Percentiles rank a stretch among this genome's conserved stretches.
These are phyloP conservation scores for Cordyceps pruinosa DNA, from an alignment of 2,329 filamentous ascomycete species.

Conservation along the genomic window DNA sequence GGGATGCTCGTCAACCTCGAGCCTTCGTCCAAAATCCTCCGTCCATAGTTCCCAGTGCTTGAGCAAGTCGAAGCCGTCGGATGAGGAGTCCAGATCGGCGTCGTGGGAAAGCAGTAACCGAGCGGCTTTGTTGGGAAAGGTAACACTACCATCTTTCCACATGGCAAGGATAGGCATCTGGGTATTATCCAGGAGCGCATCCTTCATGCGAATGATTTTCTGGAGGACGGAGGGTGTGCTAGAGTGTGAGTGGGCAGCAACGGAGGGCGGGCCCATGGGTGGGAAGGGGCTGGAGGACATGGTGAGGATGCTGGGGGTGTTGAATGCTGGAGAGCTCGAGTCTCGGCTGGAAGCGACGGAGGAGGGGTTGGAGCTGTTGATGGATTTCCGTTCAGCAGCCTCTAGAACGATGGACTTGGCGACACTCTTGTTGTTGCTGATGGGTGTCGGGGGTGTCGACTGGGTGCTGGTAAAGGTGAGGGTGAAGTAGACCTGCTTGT, in stretches of 20 bases:
- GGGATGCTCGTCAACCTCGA: constrained; percentile 57
- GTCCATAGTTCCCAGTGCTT: constrained; percentile 55
- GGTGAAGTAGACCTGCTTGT: constrained; percentile 62
- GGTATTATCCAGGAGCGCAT: constrained; percentile 68
- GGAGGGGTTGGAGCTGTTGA: constrained; percentile 38
- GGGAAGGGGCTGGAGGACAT: constrained; percentile 56
- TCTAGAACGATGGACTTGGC: constrained; percentile 36
- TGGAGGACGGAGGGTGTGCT: constrained; percentile 60
- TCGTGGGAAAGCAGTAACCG: constrained; percentile 42
- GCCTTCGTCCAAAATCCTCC: constrained; percentile 54
- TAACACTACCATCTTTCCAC: constrained; percentile 73
- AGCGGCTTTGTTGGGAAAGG: constrained; percentile 64
- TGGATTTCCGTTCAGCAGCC: constrained; percentile 39
- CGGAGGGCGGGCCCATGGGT: constrained; percentile 57
- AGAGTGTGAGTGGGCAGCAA: constrained; percentile 42
- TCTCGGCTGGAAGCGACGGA: constrained; percentile 42
- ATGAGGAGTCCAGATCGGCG: constrained; percentile 31
- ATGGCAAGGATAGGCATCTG: constrained; percentile 69
- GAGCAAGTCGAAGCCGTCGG: constrained; percentile 50
- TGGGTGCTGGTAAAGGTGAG: constrained; percentile 64
- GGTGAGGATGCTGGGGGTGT: constrained; percentile 45
- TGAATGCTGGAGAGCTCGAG: constrained; percentile 39
- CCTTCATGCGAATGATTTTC: constrained; percentile 69
- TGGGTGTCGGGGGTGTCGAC: constrained; percentile 27
- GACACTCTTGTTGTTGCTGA: constrained; percentile 30